Conservation (phyloP, 495 filamentous ascomycete species). For the Aspergillus leporis region DNA sequence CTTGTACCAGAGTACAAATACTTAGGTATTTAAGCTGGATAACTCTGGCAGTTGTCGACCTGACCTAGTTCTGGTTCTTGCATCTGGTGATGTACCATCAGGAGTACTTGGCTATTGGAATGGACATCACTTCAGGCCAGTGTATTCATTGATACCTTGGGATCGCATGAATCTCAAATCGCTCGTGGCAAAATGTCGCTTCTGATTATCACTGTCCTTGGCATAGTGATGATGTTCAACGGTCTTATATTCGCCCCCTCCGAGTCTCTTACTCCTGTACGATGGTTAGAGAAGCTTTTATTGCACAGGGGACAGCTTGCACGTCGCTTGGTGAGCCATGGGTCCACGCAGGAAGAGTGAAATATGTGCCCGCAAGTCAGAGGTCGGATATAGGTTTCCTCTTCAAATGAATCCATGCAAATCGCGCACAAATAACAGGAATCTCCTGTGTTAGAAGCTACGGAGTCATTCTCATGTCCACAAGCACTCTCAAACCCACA, state of each 20-base stretch:
- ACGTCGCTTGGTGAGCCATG: slow-evolving; percentile 89
- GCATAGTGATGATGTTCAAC: background rate
- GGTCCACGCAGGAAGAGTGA: slow-evolving; percentile 90
- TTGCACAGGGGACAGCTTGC: slow-evolving; percentile 98
- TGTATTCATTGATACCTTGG: background rate
- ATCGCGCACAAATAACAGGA: slow-evolving; percentile 65
- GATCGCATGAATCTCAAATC: background rate
- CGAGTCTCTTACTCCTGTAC: background rate
- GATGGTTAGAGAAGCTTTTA: slow-evolving; percentile 36
- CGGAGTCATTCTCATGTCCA: slow-evolving; percentile 57
- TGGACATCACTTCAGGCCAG: background rate
- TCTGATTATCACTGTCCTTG: slow-evolving; percentile 15
- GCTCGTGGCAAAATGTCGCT: slow-evolving; percentile 16
- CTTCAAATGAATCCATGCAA: slow-evolving; percentile 83
- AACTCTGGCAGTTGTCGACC: background rate
- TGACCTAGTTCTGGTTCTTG: background rate
- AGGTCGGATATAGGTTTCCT: slow-evolving; percentile 83
- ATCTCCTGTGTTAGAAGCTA: slow-evolving; percentile 63
- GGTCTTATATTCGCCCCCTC: background rate
- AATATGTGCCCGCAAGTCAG: slow-evolving; percentile 94
- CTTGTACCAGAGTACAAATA: background rate
- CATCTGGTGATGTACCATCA: background rate
- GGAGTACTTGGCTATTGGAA: background rate
- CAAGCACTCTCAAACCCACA: background rate
- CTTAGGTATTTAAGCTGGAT: background rate